These are phyloP conservation scores for Oryza longistaminata DNA, from an alignment of 176 grass and related monocot genomes.

Conservation along the genomic window DNA sequence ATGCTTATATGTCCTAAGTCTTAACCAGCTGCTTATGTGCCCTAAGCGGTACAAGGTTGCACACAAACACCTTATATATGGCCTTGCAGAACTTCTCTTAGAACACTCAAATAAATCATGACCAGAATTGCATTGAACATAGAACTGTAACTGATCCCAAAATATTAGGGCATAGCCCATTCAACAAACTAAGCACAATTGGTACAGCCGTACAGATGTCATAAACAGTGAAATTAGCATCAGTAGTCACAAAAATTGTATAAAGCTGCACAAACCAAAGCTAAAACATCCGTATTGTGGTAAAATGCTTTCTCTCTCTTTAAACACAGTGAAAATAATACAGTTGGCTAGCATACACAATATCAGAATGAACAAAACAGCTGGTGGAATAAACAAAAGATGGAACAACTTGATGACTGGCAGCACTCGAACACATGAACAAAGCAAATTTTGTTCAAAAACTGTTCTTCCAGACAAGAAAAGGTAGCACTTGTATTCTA, in stretches of 20 bases:
- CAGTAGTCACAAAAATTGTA: not conserved
- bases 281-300: not conserved
- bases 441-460: conserved; percentile 6
- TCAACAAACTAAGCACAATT: not conserved
- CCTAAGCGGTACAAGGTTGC: too few species aligned
- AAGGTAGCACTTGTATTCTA: conserved; percentile 22
- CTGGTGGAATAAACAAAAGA: conserved; percentile 29
- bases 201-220: not conserved
- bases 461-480: conserved; percentile 4
- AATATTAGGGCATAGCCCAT: not conserved
- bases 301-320: conserved; percentile 26
- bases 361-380: not conserved
- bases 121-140: not conserved
- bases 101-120: not conserved
- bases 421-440: conserved; percentile 33
- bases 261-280: not conserved
- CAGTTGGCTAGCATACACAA: conserved; percentile 16
- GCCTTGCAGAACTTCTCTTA: not conserved
- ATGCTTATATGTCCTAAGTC: not conserved
- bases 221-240: not conserved
- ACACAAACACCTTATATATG: too few species aligned
- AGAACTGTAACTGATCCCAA: not conserved
- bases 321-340: conserved; percentile 13
- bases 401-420: conserved; percentile 17
- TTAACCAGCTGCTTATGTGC: too few species aligned